Base-by-base conservation (phyloP, 2,329 filamentous ascomycete genomes). In the Colletotrichum phormii region DNA sequence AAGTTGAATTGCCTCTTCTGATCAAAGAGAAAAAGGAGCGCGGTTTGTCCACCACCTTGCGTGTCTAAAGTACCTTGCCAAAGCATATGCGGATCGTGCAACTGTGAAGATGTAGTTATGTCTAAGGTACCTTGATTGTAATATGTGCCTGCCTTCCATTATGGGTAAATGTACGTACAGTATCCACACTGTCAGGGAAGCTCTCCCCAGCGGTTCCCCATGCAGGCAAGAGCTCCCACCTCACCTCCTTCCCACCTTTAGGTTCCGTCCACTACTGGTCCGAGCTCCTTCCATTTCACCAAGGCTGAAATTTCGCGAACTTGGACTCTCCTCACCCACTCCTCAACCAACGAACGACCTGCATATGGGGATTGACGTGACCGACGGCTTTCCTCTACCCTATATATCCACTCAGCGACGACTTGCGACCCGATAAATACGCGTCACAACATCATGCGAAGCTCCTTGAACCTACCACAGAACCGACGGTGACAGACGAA, bases 401-500 rank as follows among this genome's bases (percentile, higher is more conserved):
- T 31, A 57, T 46, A 57, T 18, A 1, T 5, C 12, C 37, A 64
- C 15, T 1, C 9, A 5, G 29, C 22, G 62, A 22, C 24, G 42
- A 9, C 60, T 59, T 33, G 66, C 71, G 55, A 73, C 49, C 22
- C 59, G 24, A 68, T 1, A 29, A 60, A 37, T 7, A 46, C 67
- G 55, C 54, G 26, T 53, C 60, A 60, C 13, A 74, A 51, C 71
- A 74, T 24, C 59, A 74, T 75, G 73, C 71, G 67, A 67, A 64
- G 57, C 67, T 68, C 49, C 35, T 15, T 15, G 49, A 66, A 31
- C 22, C 24, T 35, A 35, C 35, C 55, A 6, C 63, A 67, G 55
- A 74, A 66, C 64, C 67, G 57, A 64, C 59, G 73, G 73, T 75
- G 73, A 74, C 67, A 29, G 73, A 74, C 61, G 69, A 55, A 69